These are phyloP conservation scores for Microdochium paspali DNA, from an alignment of 2,329 filamentous ascomycete species.

Conservation along the genomic window DNA sequence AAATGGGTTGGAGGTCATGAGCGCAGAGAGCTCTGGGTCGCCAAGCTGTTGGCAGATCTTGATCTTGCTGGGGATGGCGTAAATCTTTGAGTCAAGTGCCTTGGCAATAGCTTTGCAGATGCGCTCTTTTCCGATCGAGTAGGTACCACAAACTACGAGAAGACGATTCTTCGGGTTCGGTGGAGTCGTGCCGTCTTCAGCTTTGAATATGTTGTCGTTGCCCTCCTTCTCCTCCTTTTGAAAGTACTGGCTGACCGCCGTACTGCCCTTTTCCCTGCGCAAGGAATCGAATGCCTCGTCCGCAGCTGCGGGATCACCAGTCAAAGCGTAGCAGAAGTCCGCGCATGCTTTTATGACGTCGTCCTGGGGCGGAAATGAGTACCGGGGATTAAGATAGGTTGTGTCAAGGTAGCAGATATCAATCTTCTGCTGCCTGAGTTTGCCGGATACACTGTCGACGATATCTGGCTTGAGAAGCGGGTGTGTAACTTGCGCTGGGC, in stretches of 20 bases:
- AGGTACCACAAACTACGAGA: constrained; percentile 89
- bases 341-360: constrained; percentile 83
- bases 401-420: constrained; percentile 97
- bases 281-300: constrained; percentile 37
- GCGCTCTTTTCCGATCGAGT: constrained; percentile 95
- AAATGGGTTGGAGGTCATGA: constrained; percentile 70
- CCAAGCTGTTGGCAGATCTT: constrained; percentile 77
- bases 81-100: constrained; percentile 82
- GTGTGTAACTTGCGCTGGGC: constrained; percentile 73
- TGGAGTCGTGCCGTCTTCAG: constrained; percentile 16
- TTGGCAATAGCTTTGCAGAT: constrained; percentile 89
- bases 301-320: constrained; percentile 47
- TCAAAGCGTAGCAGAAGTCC: constrained; percentile 73
- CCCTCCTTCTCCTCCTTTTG: constrained; percentile 21
- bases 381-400: constrained; percentile 91
- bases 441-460: constrained; percentile 60
- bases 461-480: constrained; percentile 70
- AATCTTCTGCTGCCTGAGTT: constrained; percentile 71
- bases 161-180: constrained; percentile 50
- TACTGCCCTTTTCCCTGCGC: constrained; percentile 29
- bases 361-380: constrained; percentile 83
- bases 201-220: constrained; percentile 17
- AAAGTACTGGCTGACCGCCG: constrained; percentile 44
- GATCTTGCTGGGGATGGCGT: constrained; percentile 73
- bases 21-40: constrained; percentile 67